Conservation (phyloP, 257 asterid genomes). For the Petrea volubilis region DNA sequence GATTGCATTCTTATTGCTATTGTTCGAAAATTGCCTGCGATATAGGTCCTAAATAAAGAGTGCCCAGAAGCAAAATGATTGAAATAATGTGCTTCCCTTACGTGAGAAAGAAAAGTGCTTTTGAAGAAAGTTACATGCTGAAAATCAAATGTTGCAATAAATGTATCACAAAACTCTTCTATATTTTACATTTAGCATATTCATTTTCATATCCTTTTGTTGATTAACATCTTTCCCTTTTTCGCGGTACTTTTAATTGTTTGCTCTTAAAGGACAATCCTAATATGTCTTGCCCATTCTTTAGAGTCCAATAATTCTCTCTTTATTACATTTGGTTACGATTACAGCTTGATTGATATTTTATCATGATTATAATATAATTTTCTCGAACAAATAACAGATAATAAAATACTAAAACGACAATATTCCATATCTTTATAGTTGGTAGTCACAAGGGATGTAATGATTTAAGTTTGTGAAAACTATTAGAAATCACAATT, state of each 20-base stretch:
- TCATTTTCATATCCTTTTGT: not conserved
- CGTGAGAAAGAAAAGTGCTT: not conserved
- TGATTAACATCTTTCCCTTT: not conserved
- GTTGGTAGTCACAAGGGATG: not conserved
- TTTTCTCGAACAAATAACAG: too few relatives aligned
- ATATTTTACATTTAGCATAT: not conserved
- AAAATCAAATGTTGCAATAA: not conserved
- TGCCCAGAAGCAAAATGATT: not conserved
- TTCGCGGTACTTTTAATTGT: too few relatives aligned
- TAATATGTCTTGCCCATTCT: too few relatives aligned
- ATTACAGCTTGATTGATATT: not conserved
- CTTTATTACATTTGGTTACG: not conserved
- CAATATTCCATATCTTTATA: not conserved
- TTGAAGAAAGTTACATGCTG: not conserved
- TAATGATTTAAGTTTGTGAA: too few relatives aligned
- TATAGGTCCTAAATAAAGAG: not conserved
- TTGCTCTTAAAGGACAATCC: too few relatives aligned
- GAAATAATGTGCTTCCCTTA: not conserved
- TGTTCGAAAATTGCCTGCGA: not conserved
- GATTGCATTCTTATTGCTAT: not conserved
- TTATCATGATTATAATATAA: not conserved
- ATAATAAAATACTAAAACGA: too few relatives aligned
- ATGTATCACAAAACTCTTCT: not conserved
- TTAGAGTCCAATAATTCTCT: not conserved
- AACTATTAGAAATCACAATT: too few relatives aligned